phyloP scores from a whole-genome alignment of 805 yeast genomes.

The Cyberlindnera saturnus region DNA sequence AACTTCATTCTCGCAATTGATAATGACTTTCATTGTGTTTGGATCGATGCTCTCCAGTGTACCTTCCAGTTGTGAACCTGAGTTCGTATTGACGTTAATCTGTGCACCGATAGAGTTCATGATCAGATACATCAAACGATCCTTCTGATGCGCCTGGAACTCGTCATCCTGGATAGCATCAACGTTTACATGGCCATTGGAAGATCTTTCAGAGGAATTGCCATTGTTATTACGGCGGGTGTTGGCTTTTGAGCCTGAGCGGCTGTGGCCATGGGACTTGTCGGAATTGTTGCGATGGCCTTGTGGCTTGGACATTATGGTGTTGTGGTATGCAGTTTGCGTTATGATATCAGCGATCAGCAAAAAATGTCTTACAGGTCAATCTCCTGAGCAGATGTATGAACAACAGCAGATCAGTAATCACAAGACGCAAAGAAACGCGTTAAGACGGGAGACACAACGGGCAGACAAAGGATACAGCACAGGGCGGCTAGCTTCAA shows the following conservation, averaged over 20 bases:
- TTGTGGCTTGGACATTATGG: constrained; percentile 12
- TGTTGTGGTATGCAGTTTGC: no score
- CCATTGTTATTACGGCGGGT: constrained; percentile 11
- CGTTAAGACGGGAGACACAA: neutral
- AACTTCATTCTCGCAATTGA: constrained; percentile 25
- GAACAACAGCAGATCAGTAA: no score
- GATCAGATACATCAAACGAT: constrained; percentile 49
- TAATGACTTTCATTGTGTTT: constrained; percentile 29
- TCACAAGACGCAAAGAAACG: neutral
- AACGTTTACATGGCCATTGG: constrained; percentile 1
- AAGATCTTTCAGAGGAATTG: constrained; percentile 1
- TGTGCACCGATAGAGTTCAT: constrained; percentile 55
- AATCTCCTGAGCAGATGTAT: no score
- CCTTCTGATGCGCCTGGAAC: constrained; percentile 31
- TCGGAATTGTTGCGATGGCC: constrained; percentile 6
- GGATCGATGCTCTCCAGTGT: constrained; percentile 51
- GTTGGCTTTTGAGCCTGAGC: constrained; percentile 12
- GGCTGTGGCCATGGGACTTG: constrained; percentile 8
- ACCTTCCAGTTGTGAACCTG: constrained; percentile 59
- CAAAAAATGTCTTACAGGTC: no score
- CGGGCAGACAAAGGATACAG: no score
- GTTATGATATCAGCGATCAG: no score
- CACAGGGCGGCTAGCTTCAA: no score
- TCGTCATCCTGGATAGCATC: constrained; percentile 17
- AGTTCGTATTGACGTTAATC: constrained; percentile 51